phyloP scores from a whole-genome alignment of 1,284 basidiomycete species.

The Moniliophthora roreri region DNA sequence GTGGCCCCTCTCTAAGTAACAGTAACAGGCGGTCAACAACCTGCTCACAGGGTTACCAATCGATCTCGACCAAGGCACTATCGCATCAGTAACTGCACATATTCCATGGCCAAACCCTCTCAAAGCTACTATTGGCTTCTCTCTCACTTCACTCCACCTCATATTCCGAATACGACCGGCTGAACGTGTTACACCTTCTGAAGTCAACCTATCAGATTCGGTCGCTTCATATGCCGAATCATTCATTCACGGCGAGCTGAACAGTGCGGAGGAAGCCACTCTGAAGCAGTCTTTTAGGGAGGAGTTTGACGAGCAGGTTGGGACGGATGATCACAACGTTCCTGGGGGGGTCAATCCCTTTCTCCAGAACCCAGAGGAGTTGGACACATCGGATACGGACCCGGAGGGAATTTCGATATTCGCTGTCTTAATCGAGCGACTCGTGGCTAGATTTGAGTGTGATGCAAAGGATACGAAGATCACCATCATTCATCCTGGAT shows the following conservation, averaged over 20 bases:
- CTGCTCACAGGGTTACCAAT: slow-evolving; percentile 72
- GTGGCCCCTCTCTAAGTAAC: slow-evolving; percentile 3
- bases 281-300: slow-evolving; percentile 70
- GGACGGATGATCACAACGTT: slow-evolving; percentile 39
- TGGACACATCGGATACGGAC: slow-evolving; percentile 44
- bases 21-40: slow-evolving; percentile 74
- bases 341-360: slow-evolving; percentile 72
- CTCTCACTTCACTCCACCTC: slow-evolving; percentile 60
- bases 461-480: slow-evolving; percentile 69
- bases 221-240: slow-evolving; percentile 80
- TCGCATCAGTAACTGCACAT: slow-evolving; percentile 72
- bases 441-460: slow-evolving; percentile 82
- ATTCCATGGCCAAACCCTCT: slow-evolving; percentile 78
- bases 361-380: slow-evolving; percentile 38
- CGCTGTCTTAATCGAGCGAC: slow-evolving; percentile 79
- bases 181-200: slow-evolving; percentile 17
- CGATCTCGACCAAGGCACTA: slow-evolving; percentile 66
- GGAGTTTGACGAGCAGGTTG: slow-evolving; percentile 30
- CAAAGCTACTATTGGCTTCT: slow-evolving; percentile 69
- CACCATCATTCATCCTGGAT: slow-evolving; percentile 61
- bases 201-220: slow-evolving; percentile 65
- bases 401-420: slow-evolving; percentile 81
- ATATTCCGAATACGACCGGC: slow-evolving; percentile 52
- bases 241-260: slow-evolving; percentile 82
- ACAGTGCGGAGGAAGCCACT: slow-evolving; percentile 66